Conservation (phyloP, 345 rosid genomes). For the Lagerstroemia speciosa region DNA sequence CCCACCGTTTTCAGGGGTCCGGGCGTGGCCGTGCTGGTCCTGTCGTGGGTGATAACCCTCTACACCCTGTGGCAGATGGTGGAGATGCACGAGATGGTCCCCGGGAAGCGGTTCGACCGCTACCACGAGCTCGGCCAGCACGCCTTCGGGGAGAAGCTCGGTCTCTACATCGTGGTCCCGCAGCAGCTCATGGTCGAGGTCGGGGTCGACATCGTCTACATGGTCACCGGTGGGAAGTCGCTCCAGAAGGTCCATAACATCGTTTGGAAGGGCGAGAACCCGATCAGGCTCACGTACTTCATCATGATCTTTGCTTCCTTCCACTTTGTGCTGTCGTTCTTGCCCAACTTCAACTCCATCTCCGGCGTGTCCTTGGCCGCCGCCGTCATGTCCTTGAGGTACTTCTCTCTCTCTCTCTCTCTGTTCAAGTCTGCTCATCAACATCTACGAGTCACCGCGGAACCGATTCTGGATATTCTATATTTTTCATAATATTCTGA, state of each 20-base stretch:
- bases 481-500: no score
- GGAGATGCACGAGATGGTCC: no score
- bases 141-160: conserved; percentile 73
- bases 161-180: conserved; percentile 71
- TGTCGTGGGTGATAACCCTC: conserved; percentile 43
- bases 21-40: conserved; percentile 33
- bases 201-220: conserved; percentile 63
- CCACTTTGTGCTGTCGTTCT: conserved; percentile 65
- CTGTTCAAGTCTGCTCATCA: no score
- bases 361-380: conserved; percentile 71
- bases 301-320: conserved; percentile 67
- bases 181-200: conserved; percentile 60
- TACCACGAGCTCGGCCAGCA: conserved; percentile 75
- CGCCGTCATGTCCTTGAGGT: conserved; percentile 77
- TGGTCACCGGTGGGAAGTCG: conserved; percentile 79
- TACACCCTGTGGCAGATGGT: conserved; percentile 82
- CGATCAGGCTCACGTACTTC: conserved; percentile 42
- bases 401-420: no score
- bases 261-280: conserved; percentile 20
- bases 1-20: conserved; percentile 35
- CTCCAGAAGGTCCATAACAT: conserved; percentile 41
- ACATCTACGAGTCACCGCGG: no score
- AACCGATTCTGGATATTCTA: no score
- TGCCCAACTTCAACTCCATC: conserved; percentile 74
- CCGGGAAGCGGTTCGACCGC: conserved; percentile 57